These are phyloP conservation scores for Verticillium zaregamsianum DNA, from an alignment of 2,329 filamentous ascomycete genomes.

Conservation along the genomic window DNA sequence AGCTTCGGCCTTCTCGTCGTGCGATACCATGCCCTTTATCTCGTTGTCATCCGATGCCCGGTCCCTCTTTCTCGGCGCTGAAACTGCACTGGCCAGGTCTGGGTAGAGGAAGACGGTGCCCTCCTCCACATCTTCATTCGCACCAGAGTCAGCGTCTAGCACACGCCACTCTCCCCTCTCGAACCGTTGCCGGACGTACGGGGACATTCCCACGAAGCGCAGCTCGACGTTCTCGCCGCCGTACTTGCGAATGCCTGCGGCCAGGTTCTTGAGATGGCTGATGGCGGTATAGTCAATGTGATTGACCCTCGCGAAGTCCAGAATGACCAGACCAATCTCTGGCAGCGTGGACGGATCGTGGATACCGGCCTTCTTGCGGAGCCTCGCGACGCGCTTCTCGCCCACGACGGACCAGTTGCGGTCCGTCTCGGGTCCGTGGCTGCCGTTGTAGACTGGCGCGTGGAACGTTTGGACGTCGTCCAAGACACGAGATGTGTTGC, in stretches of 20 bases:
- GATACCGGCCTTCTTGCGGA: constrained; percentile 36
- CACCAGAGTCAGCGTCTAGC: not conserved
- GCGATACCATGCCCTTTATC: not conserved
- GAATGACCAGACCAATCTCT: constrained; percentile 41
- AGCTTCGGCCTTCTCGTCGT: not conserved
- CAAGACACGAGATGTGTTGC: constrained; percentile 42
- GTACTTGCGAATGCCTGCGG: constrained; percentile 43
- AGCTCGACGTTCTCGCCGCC: constrained; percentile 41
- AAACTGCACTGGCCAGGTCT: not conserved
- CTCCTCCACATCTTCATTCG: not conserved
- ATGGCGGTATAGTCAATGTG: constrained; percentile 51
- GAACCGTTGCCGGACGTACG: constrained; percentile 34
- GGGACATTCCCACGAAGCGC: constrained; percentile 43
- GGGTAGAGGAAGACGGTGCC: not conserved
- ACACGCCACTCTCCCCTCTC: constrained; percentile 29
- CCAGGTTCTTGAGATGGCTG: constrained; percentile 41
- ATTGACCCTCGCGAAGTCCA: constrained; percentile 48
- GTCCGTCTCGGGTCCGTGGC: constrained; percentile 22
- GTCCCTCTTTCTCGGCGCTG: not conserved
- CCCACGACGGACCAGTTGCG: constrained; percentile 52
- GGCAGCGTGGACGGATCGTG: constrained; percentile 24
- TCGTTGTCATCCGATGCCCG: not conserved
- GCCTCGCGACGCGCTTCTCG: constrained; percentile 38
- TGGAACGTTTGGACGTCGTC: constrained; percentile 46
- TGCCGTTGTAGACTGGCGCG: constrained; percentile 30